These are phyloP conservation scores for Ganoderma sinense DNA, from an alignment of 1,284 basidiomycete genomes.

Conservation along the genomic window DNA sequence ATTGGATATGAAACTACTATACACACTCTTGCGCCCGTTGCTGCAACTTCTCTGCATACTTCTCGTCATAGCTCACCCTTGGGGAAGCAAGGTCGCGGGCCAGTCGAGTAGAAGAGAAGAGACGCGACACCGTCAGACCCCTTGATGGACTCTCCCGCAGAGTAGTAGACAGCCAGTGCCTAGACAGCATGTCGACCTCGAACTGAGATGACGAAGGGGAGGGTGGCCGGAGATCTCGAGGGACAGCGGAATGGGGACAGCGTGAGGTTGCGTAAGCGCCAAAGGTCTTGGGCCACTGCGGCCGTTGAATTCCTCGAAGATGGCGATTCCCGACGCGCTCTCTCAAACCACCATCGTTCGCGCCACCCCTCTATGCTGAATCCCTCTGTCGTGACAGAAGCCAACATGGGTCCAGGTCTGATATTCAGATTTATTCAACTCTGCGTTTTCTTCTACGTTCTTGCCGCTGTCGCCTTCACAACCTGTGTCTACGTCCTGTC, in stretches of 20 bases:
- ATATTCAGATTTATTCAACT: constrained; percentile 13
- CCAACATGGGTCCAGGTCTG: background rate
- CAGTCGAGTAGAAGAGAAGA: constrained; percentile 12
- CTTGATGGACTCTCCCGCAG: background rate
- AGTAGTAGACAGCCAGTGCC: constrained; percentile 11
- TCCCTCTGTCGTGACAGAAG: background rate
- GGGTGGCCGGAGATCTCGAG: background rate
- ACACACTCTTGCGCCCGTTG: constrained; percentile 55
- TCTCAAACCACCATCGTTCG: background rate
- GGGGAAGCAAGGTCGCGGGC: constrained; percentile 23
- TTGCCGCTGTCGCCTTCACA: constrained; percentile 22
- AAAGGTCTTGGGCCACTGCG: background rate
- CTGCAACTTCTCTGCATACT: constrained; percentile 57
- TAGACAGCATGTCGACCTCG: constrained; percentile 19
- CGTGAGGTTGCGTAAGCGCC: background rate
- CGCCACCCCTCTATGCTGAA: background rate
- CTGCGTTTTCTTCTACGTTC: constrained; percentile 15
- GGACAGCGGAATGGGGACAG: background rate
- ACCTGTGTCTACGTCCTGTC: constrained; percentile 21
- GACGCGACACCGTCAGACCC: background rate
- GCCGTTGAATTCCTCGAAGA: background rate
- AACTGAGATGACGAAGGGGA: background rate
- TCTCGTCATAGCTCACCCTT: constrained; percentile 42
- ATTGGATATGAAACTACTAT: constrained; percentile 8
- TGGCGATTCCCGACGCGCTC: constrained; percentile 22